Base-by-base conservation (phyloP, 306 rosid genomes). In the Cicer chorassanicum region DNA sequence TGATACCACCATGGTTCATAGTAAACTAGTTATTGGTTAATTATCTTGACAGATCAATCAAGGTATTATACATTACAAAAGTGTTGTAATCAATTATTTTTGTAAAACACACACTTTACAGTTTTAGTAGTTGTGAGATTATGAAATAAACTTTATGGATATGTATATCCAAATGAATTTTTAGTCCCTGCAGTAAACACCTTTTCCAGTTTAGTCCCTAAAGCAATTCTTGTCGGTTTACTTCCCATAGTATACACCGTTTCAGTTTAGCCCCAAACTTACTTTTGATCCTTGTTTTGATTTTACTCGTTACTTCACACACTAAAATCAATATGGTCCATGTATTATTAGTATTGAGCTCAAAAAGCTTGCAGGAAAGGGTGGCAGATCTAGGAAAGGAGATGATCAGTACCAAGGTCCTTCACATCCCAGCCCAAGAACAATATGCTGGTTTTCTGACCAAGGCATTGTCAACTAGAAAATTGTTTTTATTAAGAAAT, bases 1-100 rank as follows among this genome's bases (percentile, higher is more conserved):
- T 55, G 64, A 81, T 57, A 77, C 24, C 74, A 64, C 62, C 18
- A 78, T 51, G 79, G 79, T 74, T 74, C 71, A 61, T 48, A 50
- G 57, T 39, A 42, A 75, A 73, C 40, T 21, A 79, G 57, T 51
- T 67, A 70, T 50, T 34, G 75, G 53, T 56, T 73, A 75, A 75
- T 12, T 77, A 71, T 65, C 65, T 62, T 8, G 64, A n/a, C 60
- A 59, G 18, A 7, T n/a, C 38, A 72, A 59, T 49, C 66, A 59
- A 68, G 60, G 66, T 59, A 41, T 51, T 4, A 53, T 16, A 46
- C 73, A 78, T 70, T 51, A 53, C 65, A 62, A 65, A 60, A 65
- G 24, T 68, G 63, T 44, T 19, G 29, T 18, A 15, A 78, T 61
- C 13, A 44, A 46, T 29, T 57, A 8, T 19, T 70, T 54, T 18